Percentiles rank a stretch among this genome's conserved stretches.
phyloP scores from a whole-genome alignment of 179 eudicot genomes.

The Patellifolia procumbens region DNA sequence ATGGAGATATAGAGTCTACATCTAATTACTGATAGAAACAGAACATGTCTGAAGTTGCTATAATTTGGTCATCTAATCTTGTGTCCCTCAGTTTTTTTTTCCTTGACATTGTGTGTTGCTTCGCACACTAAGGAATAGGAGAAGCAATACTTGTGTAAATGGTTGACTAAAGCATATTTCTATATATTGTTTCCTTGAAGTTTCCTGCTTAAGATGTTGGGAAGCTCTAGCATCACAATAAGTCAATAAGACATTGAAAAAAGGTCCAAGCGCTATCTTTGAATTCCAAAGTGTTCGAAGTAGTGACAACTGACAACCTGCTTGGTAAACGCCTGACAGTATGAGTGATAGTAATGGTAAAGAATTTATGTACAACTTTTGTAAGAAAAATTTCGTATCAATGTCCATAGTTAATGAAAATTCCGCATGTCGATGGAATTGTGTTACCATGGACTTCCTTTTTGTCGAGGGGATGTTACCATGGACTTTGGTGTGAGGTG shows the following conservation, averaged over 20 bases:
- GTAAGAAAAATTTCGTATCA: too few relatives aligned
- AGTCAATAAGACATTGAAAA: not conserved
- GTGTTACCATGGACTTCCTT: too few relatives aligned
- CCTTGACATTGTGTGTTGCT: not conserved
- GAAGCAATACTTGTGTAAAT: not conserved
- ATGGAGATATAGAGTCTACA: not conserved
- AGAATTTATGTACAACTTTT: too few relatives aligned
- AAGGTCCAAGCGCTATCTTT: too few relatives aligned
- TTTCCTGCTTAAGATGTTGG: not conserved
- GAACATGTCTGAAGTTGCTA: not conserved
- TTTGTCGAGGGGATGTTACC: too few relatives aligned
- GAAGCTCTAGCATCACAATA: not conserved
- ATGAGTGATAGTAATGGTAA: not conserved
- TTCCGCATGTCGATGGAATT: too few relatives aligned
- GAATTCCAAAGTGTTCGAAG: not conserved
- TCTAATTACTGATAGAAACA: not conserved
- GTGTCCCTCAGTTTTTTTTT: not conserved
- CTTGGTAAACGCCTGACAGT: too few relatives aligned
- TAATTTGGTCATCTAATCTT: not conserved
- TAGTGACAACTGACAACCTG: too few relatives aligned
- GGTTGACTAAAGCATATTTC: not conserved
- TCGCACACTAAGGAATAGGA: not conserved
- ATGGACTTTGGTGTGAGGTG: not conserved
- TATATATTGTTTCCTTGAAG: not conserved
- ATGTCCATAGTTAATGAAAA: too few relatives aligned